Percentiles rank a stretch among this genome's conserved stretches.
phyloP scores from a whole-genome alignment of 2,329 filamentous ascomycete species.

The Cladorrhinum sp. region DNA sequence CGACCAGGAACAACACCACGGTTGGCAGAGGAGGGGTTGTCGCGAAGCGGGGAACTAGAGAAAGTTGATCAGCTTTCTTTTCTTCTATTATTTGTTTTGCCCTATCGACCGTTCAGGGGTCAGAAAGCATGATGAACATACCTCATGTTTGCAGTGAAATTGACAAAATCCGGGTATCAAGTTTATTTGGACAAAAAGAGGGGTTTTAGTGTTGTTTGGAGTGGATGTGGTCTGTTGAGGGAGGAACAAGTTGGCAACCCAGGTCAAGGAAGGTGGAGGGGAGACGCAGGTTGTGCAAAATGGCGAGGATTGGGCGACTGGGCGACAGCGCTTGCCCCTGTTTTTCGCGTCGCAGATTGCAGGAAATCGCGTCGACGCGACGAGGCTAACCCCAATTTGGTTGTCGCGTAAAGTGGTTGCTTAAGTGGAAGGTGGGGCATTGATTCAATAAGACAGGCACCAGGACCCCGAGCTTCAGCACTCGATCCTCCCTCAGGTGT shows the following conservation, averaged over 20 bases:
- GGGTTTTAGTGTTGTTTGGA: constrained; percentile 1
- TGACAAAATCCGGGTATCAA: not conserved
- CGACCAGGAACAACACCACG: constrained; percentile 56
- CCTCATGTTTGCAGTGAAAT: constrained; percentile 26
- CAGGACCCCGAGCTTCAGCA: not conserved
- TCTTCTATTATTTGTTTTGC: not conserved
- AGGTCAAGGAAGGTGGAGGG: constrained; percentile 11
- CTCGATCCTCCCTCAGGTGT: not conserved
- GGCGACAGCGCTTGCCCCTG: constrained; percentile 17
- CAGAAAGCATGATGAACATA: constrained; percentile 19
- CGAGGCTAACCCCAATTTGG: constrained; percentile 21
- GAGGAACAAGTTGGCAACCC: constrained; percentile 1
- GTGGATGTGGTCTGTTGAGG: constrained; percentile 6
- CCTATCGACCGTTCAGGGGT: not conserved
- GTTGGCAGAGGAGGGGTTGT: constrained; percentile 80
- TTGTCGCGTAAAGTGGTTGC: constrained; percentile 32
- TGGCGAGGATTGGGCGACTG: constrained; percentile 18
- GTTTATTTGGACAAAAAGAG: not conserved
- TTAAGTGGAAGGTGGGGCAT: constrained; percentile 6
- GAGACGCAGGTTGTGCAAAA: constrained; percentile 10
- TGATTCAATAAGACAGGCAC: constrained; percentile 13
- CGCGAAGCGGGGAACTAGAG: constrained; percentile 74
- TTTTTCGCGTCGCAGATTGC: constrained; percentile 25
- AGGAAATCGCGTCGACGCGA: constrained; percentile 23
- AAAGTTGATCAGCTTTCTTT: not conserved